A percentile compares a stretch with the other conserved stretches of the same genome.
phyloP scores from a whole-genome alignment of 176 grass and related monocot species.

The Oryza longistaminata region DNA sequence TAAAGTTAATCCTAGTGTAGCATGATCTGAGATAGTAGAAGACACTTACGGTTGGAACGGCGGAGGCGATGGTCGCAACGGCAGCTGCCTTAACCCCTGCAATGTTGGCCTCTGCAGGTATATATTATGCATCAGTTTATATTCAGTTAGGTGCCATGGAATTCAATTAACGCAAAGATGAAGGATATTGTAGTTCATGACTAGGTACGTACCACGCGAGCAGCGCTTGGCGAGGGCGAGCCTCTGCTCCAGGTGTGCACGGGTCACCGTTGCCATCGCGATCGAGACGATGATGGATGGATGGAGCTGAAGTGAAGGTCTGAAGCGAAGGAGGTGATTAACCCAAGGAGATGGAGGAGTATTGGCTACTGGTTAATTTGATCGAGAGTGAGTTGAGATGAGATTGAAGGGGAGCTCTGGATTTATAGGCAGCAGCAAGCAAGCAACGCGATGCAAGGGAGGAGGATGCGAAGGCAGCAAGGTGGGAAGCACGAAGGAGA shows the following conservation, averaged over 20 bases:
- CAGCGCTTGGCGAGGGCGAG: constrained; percentile 68
- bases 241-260: constrained; percentile 64
- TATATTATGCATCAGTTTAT: too few relatives aligned
- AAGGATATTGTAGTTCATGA: too few relatives aligned
- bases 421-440: neutral
- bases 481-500: neutral
- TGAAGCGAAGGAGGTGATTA: neutral
- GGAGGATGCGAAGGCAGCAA: neutral
- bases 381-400: too few relatives aligned
- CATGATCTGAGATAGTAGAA: too few relatives aligned
- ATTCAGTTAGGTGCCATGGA: too few relatives aligned
- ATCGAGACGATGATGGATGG: neutral
- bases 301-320: neutral
- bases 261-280: constrained; percentile 48
- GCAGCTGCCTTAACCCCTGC: too few relatives aligned
- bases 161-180: too few relatives aligned
- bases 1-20: too few relatives aligned
- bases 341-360: neutral
- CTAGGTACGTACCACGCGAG: constrained; percentile 53
- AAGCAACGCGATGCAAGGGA: neutral
- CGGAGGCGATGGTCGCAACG: too few relatives aligned
- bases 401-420: neutral
- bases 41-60: too few relatives aligned
- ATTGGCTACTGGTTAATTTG: too few relatives aligned
- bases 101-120: too few relatives aligned